Evolutionary conservation across 768 basidiomycete genomes (phyloP).

Genomic region (Fistulinella prunicolor): DNA sequence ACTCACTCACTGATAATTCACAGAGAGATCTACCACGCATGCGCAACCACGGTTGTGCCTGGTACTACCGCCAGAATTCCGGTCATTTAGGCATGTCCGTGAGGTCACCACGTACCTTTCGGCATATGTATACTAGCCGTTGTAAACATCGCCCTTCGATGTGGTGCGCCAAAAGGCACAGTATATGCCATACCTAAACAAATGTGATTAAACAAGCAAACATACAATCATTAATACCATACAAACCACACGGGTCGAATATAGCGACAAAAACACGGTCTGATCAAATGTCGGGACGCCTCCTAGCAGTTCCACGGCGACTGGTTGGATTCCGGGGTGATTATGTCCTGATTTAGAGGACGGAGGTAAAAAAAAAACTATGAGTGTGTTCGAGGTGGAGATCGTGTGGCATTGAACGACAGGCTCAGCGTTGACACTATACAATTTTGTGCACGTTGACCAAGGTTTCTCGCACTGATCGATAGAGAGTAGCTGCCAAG

Average conservation of each 20-base stretch:
- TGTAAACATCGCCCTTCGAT: slow-evolving; percentile 19
- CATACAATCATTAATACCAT: no score
- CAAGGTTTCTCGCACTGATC: no score
- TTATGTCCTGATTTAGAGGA: slow-evolving; percentile 39
- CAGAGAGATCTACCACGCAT: slow-evolving; percentile 5
- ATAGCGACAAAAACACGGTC: slow-evolving; percentile 38
- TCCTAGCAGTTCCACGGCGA: slow-evolving; percentile 43
- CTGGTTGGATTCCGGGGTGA: slow-evolving; percentile 43
- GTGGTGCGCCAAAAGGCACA: slow-evolving; percentile 22
- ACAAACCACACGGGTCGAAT: background rate
- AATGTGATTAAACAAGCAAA: background rate
- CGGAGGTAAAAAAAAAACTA: slow-evolving; percentile 46
- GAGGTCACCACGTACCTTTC: slow-evolving; percentile 22
- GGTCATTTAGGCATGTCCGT: background rate
- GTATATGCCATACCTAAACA: slow-evolving; percentile 8
- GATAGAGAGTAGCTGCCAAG: no score
- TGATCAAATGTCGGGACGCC: slow-evolving; percentile 21
- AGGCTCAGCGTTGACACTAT: no score
- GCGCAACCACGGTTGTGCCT: slow-evolving; percentile 11
- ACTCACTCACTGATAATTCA: no score
- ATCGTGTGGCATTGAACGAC: no score
- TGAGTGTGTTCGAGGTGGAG: no score
- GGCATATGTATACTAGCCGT: slow-evolving; percentile 30
- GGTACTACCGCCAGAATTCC: background rate
- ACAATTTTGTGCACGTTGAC: background rate